Conservation (phyloP, 257 asterid species). For the Eustoma russellianum region DNA sequence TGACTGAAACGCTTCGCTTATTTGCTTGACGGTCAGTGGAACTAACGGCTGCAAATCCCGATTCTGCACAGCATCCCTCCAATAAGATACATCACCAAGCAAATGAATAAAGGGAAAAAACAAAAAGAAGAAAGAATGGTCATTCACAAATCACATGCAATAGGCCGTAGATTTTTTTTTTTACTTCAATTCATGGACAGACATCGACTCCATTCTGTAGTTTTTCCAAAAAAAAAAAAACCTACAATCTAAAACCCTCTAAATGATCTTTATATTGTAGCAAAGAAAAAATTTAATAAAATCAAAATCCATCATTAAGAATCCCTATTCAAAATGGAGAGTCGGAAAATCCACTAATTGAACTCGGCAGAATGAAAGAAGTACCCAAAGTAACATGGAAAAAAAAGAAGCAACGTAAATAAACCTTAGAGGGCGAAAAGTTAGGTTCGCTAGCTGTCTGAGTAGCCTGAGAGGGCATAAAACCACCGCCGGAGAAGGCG, state of each 20-base stretch:
- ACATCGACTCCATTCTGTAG: background rate
- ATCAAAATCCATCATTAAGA: no score
- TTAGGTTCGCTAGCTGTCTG: slow-evolving; percentile 52
- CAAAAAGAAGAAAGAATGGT: background rate
- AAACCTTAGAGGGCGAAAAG: slow-evolving; percentile 62
- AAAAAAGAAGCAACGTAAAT: background rate
- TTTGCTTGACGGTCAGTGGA: slow-evolving; percentile 88
- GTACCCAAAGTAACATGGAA: background rate
- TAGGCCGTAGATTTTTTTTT: background rate
- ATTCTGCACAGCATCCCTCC: slow-evolving; percentile 33
- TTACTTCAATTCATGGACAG: background rate
- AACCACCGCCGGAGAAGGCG: slow-evolving; percentile 96
- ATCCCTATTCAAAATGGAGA: no score
- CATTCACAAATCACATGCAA: background rate
- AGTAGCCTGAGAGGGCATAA: slow-evolving; percentile 95
- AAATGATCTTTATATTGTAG: background rate
- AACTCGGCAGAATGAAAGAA: background rate
- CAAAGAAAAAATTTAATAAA: background rate
- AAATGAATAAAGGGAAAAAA: background rate
- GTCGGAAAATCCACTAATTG: no score
- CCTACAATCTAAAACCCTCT: background rate
- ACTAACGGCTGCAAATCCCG: slow-evolving; percentile 70
- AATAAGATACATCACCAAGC: background rate
- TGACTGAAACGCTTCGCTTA: slow-evolving; percentile 51
- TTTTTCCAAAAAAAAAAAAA: no score